Evolutionary conservation across 345 rosid genomes (phyloP).

Genomic region (Populus nigra): DNA sequence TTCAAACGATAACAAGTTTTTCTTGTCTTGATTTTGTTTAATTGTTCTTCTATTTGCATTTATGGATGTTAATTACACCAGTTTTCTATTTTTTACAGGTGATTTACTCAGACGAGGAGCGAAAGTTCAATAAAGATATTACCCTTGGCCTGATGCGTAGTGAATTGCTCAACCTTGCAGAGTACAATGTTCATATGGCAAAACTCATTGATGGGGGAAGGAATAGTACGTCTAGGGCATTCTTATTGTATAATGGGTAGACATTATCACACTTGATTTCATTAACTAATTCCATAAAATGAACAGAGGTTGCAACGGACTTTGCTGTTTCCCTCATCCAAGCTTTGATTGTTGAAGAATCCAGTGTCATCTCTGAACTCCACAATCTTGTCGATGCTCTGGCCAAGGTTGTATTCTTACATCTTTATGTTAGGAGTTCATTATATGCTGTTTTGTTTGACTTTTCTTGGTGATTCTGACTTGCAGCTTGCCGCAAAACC

Average conservation of each 20-base stretch:
- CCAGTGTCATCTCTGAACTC: constrained; percentile 90
- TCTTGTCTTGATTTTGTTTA: not conserved
- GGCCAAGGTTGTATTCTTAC: constrained; percentile 57
- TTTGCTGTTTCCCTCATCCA: constrained; percentile 81
- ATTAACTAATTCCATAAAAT: constrained; percentile 15
- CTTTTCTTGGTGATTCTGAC: constrained; percentile 14
- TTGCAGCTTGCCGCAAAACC: constrained; percentile 80
- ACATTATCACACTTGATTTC: not conserved
- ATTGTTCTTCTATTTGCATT: not conserved
- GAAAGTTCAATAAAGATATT: constrained; percentile 87
- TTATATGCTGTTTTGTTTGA: not conserved
- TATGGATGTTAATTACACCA: not conserved
- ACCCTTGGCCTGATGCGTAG: constrained; percentile 76
- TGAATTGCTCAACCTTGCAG: constrained; percentile 89
- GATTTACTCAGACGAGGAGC: constrained; percentile 89
- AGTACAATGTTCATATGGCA: constrained; percentile 90
- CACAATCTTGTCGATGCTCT: constrained; percentile 88
- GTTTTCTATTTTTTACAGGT: constrained; percentile 42
- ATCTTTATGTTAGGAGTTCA: constrained; percentile 1
- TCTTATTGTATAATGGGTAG: not conserved
- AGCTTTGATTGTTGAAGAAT: constrained; percentile 71
- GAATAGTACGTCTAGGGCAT: constrained; percentile 58
- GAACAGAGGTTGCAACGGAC: constrained; percentile 84
- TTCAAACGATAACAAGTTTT: not conserved
- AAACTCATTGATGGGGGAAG: constrained; percentile 94